Percentiles rank a stretch among this genome's conserved stretches.
phyloP scores from a whole-genome alignment of 2,329 filamentous ascomycete species.

The Plectosphaerella cucumerina region DNA sequence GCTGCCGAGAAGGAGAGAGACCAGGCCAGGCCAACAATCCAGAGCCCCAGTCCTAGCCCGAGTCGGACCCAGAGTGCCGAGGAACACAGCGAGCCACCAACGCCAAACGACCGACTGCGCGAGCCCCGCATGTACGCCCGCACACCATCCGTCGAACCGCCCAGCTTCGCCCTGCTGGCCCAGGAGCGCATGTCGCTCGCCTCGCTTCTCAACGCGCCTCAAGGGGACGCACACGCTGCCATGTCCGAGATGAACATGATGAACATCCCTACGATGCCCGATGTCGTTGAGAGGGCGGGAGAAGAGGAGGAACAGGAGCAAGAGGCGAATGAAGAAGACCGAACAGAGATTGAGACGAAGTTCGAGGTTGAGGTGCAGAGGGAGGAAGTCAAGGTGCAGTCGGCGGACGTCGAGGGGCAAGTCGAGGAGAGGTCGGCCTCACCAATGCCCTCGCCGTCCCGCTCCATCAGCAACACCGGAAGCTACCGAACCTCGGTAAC shows the following conservation, averaged over 20 bases:
- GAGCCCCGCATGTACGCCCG: conserved; percentile 44
- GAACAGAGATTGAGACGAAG: conserved; percentile 4
- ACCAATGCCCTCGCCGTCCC: conserved; percentile 20
- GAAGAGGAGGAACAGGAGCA: conserved; percentile 7
- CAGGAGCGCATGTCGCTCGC: conserved; percentile 55
- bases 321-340: neutral
- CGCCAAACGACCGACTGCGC: conserved; percentile 25
- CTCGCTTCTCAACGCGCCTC: conserved; percentile 56
- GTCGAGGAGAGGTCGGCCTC: neutral
- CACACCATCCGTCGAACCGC: conserved; percentile 60
- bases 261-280: conserved; percentile 38
- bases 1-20: conserved; percentile 20
- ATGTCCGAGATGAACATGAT: conserved; percentile 19
- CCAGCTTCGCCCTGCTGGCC: conserved; percentile 49
- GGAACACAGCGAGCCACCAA: conserved; percentile 17
- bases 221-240: conserved; percentile 30
- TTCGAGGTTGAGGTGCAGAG: neutral
- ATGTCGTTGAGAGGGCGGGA: conserved; percentile 17
- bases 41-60: neutral
- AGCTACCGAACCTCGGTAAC: conserved; percentile 45
- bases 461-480: conserved; percentile 34
- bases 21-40: neutral
- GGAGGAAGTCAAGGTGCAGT: neutral
- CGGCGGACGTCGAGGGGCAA: too few relatives aligned
- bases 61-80: neutral